Percentiles rank a stretch among this genome's conserved stretches.
phyloP scores from a whole-genome alignment of 495 filamentous ascomycete species.

The Aspergillus ellipticus region DNA sequence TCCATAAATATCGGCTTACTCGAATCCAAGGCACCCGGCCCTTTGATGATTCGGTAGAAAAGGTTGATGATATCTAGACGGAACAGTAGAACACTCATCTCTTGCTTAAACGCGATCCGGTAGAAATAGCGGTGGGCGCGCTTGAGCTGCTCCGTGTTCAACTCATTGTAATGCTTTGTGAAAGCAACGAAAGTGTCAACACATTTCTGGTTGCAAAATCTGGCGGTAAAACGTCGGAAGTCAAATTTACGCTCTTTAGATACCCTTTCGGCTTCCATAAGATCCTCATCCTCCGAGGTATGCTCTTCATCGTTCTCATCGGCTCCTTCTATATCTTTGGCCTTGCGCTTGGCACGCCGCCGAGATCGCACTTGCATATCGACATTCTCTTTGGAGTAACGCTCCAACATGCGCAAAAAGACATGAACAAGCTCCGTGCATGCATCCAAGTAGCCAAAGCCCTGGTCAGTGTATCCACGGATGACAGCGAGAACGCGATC shows the following conservation, averaged over 20 bases:
- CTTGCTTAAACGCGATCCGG: conserved; percentile 89
- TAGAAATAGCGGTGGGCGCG: conserved; percentile 94
- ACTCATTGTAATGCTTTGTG: conserved; percentile 73
- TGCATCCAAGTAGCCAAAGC: conserved; percentile 89
- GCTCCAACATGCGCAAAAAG: conserved; percentile 86
- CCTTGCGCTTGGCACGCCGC: conserved; percentile 63
- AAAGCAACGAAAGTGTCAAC: conserved; percentile 87
- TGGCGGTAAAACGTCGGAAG: conserved; percentile 75
- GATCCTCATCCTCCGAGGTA: conserved; percentile 75
- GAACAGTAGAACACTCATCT: conserved; percentile 82
- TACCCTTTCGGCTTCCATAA: conserved; percentile 59
- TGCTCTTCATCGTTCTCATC: conserved; percentile 46
- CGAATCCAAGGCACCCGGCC: conserved; percentile 69
- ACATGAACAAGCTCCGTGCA: conserved; percentile 88
- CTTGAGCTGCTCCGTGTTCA: conserved; percentile 81
- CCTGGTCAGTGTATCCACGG: conserved; percentile 84
- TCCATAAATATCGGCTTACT: conserved; percentile 68
- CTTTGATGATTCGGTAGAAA: conserved; percentile 90
- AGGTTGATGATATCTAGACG: conserved; percentile 85
- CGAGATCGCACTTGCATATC: conserved; percentile 88
- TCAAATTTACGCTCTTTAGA: conserved; percentile 89
- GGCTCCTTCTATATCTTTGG: conserved; percentile 49
- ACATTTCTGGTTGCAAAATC: conserved; percentile 78
- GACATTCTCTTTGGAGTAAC: conserved; percentile 89
- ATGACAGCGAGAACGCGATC: conserved; percentile 77